Base-by-base conservation (phyloP, 164 flowering plant species). In the Berberis vulgaris region DNA sequence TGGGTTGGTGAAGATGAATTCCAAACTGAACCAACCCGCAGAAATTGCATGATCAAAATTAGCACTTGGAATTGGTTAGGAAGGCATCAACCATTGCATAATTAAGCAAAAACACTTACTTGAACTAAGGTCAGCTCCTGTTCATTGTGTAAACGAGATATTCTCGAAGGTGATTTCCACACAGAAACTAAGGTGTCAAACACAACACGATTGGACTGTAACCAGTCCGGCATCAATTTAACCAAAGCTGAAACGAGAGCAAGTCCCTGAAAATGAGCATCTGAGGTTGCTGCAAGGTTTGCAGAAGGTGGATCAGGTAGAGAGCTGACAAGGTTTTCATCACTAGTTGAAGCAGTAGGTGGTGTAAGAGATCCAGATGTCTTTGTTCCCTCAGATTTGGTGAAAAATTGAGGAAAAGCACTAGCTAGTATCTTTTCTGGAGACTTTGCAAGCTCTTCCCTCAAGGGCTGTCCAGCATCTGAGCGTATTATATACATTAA, bases 401-500 rank as follows among this genome's bases (percentile, higher is more conserved):
- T 78, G 56, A 76, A n/a, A 71, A 84, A 81, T 58, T 89, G 92
- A 60, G 94, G 80, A 67, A 95, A 91, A 50, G 95, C 90, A 81
- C 83, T 82, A 38, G 83, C 74, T 62, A 95, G 87, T 67, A 95
- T 89, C 77, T 89, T 89, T 60, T 91, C 86, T 38, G 97, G 96
- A 26, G 99, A 91, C 77, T 86, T 95, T 46, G 97, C 96, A 74
- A 95, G 96, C 74, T 95, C 99, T 54, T 91, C 99, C 75, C 99
- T 83, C 67, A 95, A 73, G n/a, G 96, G 89, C 61, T 84, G 97
- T n/a, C 99, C 99, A 77, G 91, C 97, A 79, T 95, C 99, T 54
- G 99, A 91, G 52, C 87, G 79, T 63, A 95, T 83, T 65, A 91
- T 88, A 70, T 91, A 88, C 98, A 91, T 91, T 68, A 95, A 91